Evolutionary conservation across 2,329 filamentous ascomycete genomes (phyloP).

Genomic region (Emergomyces orientalis): DNA sequence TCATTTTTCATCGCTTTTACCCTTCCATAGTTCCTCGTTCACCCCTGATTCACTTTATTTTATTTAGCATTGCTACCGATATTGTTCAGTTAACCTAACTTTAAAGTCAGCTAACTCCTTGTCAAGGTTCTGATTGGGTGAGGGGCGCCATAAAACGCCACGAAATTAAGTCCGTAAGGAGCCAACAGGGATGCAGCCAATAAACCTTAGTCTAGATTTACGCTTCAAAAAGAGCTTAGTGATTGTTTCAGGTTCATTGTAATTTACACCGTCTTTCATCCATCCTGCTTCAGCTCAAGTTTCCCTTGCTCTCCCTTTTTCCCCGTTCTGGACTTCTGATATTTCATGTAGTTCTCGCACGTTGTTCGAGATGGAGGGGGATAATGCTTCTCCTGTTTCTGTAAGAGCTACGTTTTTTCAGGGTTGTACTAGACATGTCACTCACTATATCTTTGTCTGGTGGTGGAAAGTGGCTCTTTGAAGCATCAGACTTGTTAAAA

Average conservation of each 20-base stretch:
- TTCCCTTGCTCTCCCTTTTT: neutral
- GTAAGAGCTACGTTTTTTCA: neutral
- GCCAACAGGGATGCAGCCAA: no score
- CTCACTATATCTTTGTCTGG: conserved; percentile 4
- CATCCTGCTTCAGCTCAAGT: neutral
- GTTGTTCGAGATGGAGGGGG: neutral
- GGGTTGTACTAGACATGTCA: neutral
- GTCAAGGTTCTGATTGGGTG: no score
- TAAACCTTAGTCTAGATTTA: neutral
- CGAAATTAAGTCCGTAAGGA: no score
- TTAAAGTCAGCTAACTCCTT: no score
- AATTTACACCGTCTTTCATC: neutral
- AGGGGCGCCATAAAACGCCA: no score
- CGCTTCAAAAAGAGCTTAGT: neutral
- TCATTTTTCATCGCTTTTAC: no score
- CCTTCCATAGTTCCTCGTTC: no score
- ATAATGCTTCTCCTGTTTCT: conserved; percentile 2
- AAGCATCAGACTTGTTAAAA: neutral
- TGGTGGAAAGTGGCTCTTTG: neutral
- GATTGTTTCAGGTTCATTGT: neutral
- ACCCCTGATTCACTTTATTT: no score
- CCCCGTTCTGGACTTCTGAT: neutral
- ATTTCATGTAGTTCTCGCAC: neutral
- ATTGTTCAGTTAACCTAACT: no score
- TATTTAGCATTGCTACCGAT: no score